Base-by-base conservation (phyloP, 768 basidiomycete genomes). In the Floccularia luteovirens region DNA sequence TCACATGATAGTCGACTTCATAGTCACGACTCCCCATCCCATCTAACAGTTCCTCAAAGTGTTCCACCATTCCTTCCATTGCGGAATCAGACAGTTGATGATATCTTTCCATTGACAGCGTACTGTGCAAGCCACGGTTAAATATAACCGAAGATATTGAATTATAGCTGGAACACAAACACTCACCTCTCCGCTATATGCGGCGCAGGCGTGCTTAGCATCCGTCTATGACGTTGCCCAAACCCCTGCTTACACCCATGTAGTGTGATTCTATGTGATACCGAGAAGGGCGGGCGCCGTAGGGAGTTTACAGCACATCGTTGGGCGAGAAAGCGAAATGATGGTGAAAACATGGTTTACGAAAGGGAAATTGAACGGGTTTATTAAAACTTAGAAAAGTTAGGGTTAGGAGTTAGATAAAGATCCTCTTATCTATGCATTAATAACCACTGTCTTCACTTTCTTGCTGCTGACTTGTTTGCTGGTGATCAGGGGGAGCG, bases 1-100 rank as follows among this genome's bases (percentile, higher is more conserved):
- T n/a, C 55, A 90, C 91, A 53, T 80, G 79, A 58, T 94, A 94
- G 57, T 94, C 92, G 14, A 96, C 85, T 58, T 96, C 91, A 47
- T 77, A 80, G 1, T 63, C 62, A 1, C 74, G 58, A 39, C 77
- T 67, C 10, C 63, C 74, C 5, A 71, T 43, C 21, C 59, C 66
- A 41, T 90, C 84, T n/a, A 93, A 55, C 20, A 90, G 49, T 8
- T 65, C 63, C 53, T 96, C 92, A 21, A 94, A 61, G 2, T 70
- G 72, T 41, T 88, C 87, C 13, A 91, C 72, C 14, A 94, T 55
- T 6, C 55, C 58, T 37, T 82, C 77, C 90, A 96, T 91, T 3
- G 86, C 77, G 25, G 62, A 57, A 44, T 94, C 89, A 2, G 92
- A 74, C 20, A 85, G 59, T 22, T 56, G 54, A 51, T 92, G 79